Evolutionary conservation across 2,329 filamentous ascomycete species (phyloP).

Genomic region (Fusarium coffeatum): DNA sequence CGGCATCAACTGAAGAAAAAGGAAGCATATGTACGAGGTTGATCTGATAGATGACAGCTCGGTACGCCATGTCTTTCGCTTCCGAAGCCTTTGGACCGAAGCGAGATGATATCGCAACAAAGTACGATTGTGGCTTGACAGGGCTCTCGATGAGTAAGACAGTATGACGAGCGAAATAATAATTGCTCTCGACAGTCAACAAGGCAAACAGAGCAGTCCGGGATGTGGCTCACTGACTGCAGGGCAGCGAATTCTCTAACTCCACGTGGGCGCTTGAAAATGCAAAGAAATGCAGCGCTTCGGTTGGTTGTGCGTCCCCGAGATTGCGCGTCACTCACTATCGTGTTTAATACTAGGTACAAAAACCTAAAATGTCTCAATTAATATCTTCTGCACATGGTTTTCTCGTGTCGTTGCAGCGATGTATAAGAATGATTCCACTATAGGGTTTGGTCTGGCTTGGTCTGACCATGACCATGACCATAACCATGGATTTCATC

Average conservation of each 20-base stretch:
- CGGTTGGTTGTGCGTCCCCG: slow-evolving; percentile 30
- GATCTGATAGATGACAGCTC: slow-evolving; percentile 7
- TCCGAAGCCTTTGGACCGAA: slow-evolving; percentile 6
- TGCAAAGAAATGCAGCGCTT: slow-evolving; percentile 18
- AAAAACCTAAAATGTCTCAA: slow-evolving; percentile 30
- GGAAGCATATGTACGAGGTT: slow-evolving; percentile 17
- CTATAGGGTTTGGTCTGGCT: slow-evolving; percentile 1
- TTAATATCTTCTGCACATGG: slow-evolving; percentile 19
- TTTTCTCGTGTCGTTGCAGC: slow-evolving; percentile 22
- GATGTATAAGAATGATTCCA: slow-evolving; percentile 5
- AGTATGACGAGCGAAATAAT: slow-evolving; percentile 1
- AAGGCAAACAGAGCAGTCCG: not conserved
- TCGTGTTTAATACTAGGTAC: not conserved
- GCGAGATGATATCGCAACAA: slow-evolving; percentile 20
- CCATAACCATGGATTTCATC: slow-evolving; percentile 6
- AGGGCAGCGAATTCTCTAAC: slow-evolving; percentile 42
- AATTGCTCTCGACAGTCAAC: not conserved
- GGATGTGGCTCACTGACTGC: slow-evolving; percentile 8
- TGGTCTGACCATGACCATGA: not conserved
- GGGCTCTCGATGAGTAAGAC: slow-evolving; percentile 9
- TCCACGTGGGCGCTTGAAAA: slow-evolving; percentile 43
- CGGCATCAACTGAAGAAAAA: slow-evolving; percentile 12
- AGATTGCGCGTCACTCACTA: slow-evolving; percentile 41
- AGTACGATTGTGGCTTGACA: slow-evolving; percentile 29
- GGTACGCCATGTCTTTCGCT: slow-evolving; percentile 17